A percentile compares a stretch with the other conserved stretches of the same genome.
phyloP scores from a whole-genome alignment of 306 rosid genomes.

The Ziziphus jujuba region DNA sequence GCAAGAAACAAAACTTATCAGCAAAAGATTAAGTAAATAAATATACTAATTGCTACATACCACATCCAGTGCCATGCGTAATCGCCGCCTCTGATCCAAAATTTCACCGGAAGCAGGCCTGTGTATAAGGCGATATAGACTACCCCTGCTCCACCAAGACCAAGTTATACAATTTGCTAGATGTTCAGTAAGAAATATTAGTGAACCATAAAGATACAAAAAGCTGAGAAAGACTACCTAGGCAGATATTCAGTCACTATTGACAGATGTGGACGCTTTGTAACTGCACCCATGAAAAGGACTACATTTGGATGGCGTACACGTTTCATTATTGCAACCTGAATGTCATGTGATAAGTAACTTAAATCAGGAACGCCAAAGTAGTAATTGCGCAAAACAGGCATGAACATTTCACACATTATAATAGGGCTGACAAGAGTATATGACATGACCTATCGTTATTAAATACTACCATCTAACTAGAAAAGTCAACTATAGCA shows the following conservation, averaged over 20 bases:
- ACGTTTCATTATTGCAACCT: constrained; percentile 99
- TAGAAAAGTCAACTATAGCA: too few species aligned
- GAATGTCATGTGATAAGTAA: constrained; percentile 28
- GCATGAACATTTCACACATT: too few species aligned
- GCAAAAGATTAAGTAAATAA: constrained; percentile 6
- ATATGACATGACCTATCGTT: too few species aligned
- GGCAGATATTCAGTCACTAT: constrained; percentile 94
- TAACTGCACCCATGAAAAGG: constrained; percentile 98
- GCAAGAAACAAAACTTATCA: neutral
- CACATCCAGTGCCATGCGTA: constrained; percentile 95
- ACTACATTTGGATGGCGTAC: constrained; percentile 97
- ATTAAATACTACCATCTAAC: too few species aligned
- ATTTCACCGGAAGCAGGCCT: constrained; percentile 84
- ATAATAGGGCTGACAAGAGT: too few species aligned
- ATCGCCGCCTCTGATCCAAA: constrained; percentile 73
- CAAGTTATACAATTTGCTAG: neutral
- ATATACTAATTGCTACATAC: constrained; percentile 39
- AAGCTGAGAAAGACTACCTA: constrained; percentile 45
- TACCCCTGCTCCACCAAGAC: constrained; percentile 60
- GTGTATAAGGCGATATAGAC: constrained; percentile 83
- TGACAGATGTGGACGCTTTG: constrained; percentile 84
- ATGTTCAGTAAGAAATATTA: neutral
- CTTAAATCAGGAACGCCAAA: neutral
- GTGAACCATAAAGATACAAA: neutral
- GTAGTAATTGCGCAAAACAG: too few species aligned